Evolutionary conservation across 2,329 filamentous ascomycete species (phyloP), one percentile per base, ranked within the genome.

Genomic region (Botrytis tulipae): DNA sequence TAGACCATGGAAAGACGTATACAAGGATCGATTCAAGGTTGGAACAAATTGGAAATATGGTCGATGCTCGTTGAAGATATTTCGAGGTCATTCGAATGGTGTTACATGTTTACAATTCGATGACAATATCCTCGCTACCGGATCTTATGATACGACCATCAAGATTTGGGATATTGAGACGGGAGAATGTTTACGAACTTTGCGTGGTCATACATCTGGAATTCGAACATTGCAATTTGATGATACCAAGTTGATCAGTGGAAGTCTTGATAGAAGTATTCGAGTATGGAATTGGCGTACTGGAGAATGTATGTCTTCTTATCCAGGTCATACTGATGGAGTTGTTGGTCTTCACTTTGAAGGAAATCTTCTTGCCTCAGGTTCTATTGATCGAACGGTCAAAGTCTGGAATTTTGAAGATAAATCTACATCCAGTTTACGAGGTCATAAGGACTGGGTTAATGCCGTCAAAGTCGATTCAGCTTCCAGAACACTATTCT

Each of bases 1-100:
- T 69, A 84, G 94, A 44, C 94, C 92, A 0, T 99, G 96, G 96
- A 99, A 99, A 83, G 94, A 97, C 75, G 93, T 99, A 1, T 99
- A 99, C 84, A 93, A 94, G 76, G 95, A 98, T 82, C 90, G 93
- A 25, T 98, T 95, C 86, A 96, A 95, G 82, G 94, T 99, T 66
- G 95, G 96, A 70, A 96, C 92, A 74, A 98, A 98, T 82, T 99
- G 96, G 96, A 97, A 97, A 82, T 94, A 97, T 76, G 95, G 96
- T 6, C 90, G 95, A 54, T 98, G 92, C 83, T 91, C 91, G 10
- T 92, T 93, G 77, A 94, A 92, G 80, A 89, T 92, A 20, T 94
- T 99, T 82, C 91, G 91, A 78, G 95, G 95, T 1, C 92, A 98
- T 82, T 91, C 89, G 18, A 98, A 98, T 80, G 95, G 95, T 57